Conservation (phyloP, 306 rosid species). For the Quercus dentata region DNA sequence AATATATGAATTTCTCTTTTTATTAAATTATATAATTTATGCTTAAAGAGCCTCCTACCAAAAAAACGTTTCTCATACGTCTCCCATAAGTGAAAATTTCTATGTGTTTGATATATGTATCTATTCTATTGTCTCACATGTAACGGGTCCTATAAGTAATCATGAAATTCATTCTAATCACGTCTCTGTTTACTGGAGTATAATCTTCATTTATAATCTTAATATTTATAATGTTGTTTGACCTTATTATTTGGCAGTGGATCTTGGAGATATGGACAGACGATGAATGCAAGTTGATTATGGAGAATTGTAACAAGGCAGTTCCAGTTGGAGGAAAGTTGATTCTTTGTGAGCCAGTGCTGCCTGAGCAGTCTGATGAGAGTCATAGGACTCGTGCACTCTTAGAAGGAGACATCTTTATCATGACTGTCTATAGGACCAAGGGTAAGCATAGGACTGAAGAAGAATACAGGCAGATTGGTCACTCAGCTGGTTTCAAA, state of each 20-base stretch:
- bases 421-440: constrained; percentile 77
- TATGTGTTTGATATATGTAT: no score
- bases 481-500: constrained; percentile 55
- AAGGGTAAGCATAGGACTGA: constrained; percentile 83
- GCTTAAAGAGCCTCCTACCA: no score
- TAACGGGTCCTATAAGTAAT: no score
- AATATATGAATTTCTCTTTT: no score
- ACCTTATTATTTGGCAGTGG: constrained; percentile 52
- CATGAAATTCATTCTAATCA: no score
- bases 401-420: constrained; percentile 73
- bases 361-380: constrained; percentile 70
- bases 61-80: no score
- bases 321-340: constrained; percentile 76
- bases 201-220: no score
- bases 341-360: constrained; percentile 83
- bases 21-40: no score
- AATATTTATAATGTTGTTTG: no score
- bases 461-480: constrained; percentile 55
- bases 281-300: constrained; percentile 57
- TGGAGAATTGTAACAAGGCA: constrained; percentile 74
- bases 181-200: no score
- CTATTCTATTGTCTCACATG: no score
- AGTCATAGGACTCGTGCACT: constrained; percentile 73
- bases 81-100: no score
- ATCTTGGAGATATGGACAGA: constrained; percentile 84